Base-by-base conservation (phyloP, 805 yeast species). In the Alloascoidea africana region DNA sequence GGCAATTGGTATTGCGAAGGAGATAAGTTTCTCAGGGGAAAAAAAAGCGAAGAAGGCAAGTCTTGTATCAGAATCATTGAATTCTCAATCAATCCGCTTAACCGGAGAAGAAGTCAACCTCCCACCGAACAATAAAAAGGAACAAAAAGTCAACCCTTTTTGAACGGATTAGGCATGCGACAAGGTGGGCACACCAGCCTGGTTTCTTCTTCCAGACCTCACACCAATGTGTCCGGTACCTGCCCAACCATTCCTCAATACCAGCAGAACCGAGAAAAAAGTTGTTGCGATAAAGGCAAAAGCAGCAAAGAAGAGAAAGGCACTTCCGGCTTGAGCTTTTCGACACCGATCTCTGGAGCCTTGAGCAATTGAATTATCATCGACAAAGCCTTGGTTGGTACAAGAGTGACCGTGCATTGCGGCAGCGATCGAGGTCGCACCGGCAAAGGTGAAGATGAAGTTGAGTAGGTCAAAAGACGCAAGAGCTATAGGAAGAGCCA, bases 391-490 rank as follows among this genome's bases (percentile, higher is more conserved):
- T 44, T 64, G 47, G 74, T 85, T 80, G 49, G 65, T 42, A 70
- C 98, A 89, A 32, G 94, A 79, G 70, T 86, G 96, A 46, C 68
- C 69, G 61, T 87, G 75, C 55, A 82, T 76, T 52, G 76, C 93
- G 42, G 84, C 94, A 38, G 97, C 97, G 55, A 91, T 66, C 38
- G 95, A 95, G 41, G 94, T 76, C 52, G 87, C 97, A 46, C 84
- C 97, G 36, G 97, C 76, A 59, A 91, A 84, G 40, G 95, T 76
- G 76, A 91, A 91, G 49, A 87, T 81, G 50, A 76, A 62, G 71
- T 86, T 86, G 62, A 91, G 66, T 65, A 85, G 78, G 68, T 91
- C 98, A 54, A 84, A 64, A 40, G 64, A 50, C 42, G 79, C 74
- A 55, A 84, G 59, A 48, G 87, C 58, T 37, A 83, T 59, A 48